These are phyloP conservation scores for Coemansia sp. DNA, from an alignment of 192 early-diverging fungal species.

Conservation along the genomic window DNA sequence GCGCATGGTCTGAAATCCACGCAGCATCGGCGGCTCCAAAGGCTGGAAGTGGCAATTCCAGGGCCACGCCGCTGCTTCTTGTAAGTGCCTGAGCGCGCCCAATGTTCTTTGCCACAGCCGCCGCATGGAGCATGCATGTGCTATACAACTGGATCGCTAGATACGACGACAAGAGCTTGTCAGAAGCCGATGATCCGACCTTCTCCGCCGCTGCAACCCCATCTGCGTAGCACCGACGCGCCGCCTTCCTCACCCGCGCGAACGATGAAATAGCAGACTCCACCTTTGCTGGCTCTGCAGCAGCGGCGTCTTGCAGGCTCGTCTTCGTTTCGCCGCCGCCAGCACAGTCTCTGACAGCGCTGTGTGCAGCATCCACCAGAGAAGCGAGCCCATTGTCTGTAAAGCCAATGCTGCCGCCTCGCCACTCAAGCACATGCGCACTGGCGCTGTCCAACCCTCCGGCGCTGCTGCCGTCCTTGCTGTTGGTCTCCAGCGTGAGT, in stretches of 20 bases:
- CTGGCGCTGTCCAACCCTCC: constrained; percentile 2
- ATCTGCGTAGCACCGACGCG: constrained; percentile 26
- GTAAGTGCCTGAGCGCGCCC: constrained; percentile 23
- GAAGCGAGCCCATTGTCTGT: constrained; percentile 22
- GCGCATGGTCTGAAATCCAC: neutral
- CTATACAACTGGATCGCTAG: constrained; percentile 29
- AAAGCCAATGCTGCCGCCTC: constrained; percentile 26
- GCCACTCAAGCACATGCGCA: constrained; percentile 33
- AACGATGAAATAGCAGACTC: constrained; percentile 9
- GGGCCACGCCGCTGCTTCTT: constrained; percentile 1
- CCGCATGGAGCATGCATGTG: constrained; percentile 17
- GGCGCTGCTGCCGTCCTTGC: neutral
- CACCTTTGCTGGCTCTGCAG: neutral
- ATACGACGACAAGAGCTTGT: constrained; percentile 31
- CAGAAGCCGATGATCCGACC: constrained; percentile 25
- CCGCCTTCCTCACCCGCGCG: constrained; percentile 13
- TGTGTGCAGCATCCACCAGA: constrained; percentile 15
- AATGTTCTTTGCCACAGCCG: constrained; percentile 11
- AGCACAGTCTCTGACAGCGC: constrained; percentile 3
- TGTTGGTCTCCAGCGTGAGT: neutral
- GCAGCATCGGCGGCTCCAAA: neutral
- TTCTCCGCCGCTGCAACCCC: constrained; percentile 21
- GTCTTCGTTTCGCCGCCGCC: neutral
- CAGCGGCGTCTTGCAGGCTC: neutral
- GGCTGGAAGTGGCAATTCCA: neutral